A percentile compares a stretch with the other conserved stretches of the same genome.
phyloP scores from a whole-genome alignment of 164 flowering plant species.

The Berberis vulgaris region DNA sequence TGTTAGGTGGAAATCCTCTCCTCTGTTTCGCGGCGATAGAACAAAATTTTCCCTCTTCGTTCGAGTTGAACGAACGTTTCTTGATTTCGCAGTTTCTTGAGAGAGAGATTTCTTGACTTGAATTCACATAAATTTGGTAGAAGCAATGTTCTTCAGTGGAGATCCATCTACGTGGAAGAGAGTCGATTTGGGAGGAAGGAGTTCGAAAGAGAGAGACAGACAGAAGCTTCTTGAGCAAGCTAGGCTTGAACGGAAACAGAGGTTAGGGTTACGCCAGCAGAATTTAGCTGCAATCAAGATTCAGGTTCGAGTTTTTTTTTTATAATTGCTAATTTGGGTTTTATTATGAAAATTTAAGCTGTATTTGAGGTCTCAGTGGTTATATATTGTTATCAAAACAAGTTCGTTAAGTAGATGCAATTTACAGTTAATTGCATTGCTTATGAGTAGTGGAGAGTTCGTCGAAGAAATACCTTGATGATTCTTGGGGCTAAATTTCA shows the following conservation, averaged over 20 bases:
- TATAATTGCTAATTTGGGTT: not conserved
- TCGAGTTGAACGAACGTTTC: too few relatives aligned
- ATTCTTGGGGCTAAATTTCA: too few relatives aligned
- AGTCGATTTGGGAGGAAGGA: constrained; percentile 93
- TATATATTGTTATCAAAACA: not conserved
- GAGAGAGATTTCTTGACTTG: too few relatives aligned
- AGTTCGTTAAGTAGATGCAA: not conserved
- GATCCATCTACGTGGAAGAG: constrained; percentile 79
- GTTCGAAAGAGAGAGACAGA: constrained; percentile 82
- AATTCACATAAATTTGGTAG: not conserved
- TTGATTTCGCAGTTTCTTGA: too few relatives aligned
- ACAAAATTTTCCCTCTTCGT: too few relatives aligned
- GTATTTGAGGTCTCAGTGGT: not conserved
- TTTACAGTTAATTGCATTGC: not conserved
- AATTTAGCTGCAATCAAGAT: constrained; percentile 68
- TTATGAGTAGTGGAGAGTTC: too few relatives aligned
- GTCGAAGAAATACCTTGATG: too few relatives aligned
- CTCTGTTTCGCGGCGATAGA: too few relatives aligned
- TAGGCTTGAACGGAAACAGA: constrained; percentile 61
- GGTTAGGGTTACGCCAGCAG: constrained; percentile 50
- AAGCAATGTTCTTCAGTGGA: constrained; percentile 68
- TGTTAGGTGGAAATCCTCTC: too few relatives aligned
- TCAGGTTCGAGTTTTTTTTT: constrained; percentile 41
- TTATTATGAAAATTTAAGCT: not conserved
- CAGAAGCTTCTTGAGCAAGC: constrained; percentile 87